A percentile compares a stretch with the other conserved stretches of the same genome.
Evolutionary conservation across 2,329 filamentous ascomycete genomes (phyloP).

Genomic region (Aspergillus calidoustus): DNA sequence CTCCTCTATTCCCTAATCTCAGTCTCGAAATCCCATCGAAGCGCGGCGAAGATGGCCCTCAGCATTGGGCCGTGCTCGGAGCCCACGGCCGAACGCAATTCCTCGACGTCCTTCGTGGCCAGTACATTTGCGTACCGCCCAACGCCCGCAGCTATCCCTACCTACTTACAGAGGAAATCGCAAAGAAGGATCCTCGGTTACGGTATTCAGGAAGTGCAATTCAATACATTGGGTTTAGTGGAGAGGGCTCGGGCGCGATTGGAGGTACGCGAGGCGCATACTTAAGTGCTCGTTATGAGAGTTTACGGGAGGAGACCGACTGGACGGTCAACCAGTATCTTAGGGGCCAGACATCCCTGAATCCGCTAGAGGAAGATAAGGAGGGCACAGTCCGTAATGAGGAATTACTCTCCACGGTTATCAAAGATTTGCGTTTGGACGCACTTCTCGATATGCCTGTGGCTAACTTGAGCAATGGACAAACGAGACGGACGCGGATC

Average conservation of each 20-base stretch:
- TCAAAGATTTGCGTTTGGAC: conserved; percentile 70
- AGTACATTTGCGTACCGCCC: conserved; percentile 76
- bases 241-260: conserved; percentile 62
- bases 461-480: conserved; percentile 89
- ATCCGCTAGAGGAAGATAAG: conserved; percentile 65
- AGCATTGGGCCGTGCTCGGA: conserved; percentile 85
- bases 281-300: conserved; percentile 88
- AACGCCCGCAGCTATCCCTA: conserved; percentile 78
- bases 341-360: conserved; percentile 79
- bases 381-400: conserved; percentile 56
- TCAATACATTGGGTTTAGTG: conserved; percentile 88
- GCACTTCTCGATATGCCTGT: conserved; percentile 79
- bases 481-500: conserved; percentile 84
- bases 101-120: conserved; percentile 76
- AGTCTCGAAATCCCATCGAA: conserved; percentile 69
- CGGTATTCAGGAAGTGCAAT: conserved; percentile 70
- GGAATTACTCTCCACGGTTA: conserved; percentile 63
- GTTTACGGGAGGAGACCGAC: conserved; percentile 81
- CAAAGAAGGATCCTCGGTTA: conserved; percentile 54
- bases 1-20: conserved; percentile 73
- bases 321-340: conserved; percentile 83
- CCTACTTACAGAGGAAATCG: conserved; percentile 67
- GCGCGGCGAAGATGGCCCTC: conserved; percentile 35
- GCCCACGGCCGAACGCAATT: conserved; percentile 82
- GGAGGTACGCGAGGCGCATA: conserved; percentile 70